Evolutionary conservation across 2,329 filamentous ascomycete genomes (phyloP).

Genomic region (Venturia carpophila): DNA sequence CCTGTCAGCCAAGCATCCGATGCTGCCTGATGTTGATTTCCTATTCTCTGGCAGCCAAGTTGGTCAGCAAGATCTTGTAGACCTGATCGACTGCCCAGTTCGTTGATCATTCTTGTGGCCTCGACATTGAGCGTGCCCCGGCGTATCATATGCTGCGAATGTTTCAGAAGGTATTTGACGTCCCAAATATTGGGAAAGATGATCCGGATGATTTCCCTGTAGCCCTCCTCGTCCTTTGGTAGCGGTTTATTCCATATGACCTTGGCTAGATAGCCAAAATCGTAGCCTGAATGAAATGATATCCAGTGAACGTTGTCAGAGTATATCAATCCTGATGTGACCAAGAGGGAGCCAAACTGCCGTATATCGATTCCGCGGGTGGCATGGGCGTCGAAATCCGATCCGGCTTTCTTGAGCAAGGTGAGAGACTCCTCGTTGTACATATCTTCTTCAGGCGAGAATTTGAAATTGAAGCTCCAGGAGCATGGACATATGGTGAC

Average conservation of each 20-base stretch:
- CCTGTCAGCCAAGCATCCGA: constrained; percentile 91
- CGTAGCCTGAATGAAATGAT: constrained; percentile 95
- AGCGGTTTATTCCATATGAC: constrained; percentile 75
- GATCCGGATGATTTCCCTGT: constrained; percentile 78
- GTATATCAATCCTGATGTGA: constrained; percentile 84
- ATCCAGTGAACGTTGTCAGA: constrained; percentile 90
- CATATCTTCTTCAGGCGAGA: constrained; percentile 92
- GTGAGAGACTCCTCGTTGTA: constrained; percentile 93
- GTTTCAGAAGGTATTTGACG: constrained; percentile 95
- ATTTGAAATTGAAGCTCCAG: constrained; percentile 99
- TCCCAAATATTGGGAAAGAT: constrained; percentile 94
- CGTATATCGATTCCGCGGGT: constrained; percentile 84
- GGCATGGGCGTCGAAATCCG: constrained; percentile 78
- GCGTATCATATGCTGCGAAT: constrained; percentile 58
- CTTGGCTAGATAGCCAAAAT: constrained; percentile 96
- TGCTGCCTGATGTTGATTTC: constrained; percentile 83
- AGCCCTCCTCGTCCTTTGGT: constrained; percentile 82
- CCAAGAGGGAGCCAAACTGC: constrained; percentile 81
- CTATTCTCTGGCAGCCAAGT: constrained; percentile 80
- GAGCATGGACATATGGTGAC: constrained; percentile 69
- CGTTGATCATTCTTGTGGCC: constrained; percentile 67
- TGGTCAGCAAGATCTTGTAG: constrained; percentile 91
- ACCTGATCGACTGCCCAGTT: constrained; percentile 83
- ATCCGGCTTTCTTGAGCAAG: constrained; percentile 82
- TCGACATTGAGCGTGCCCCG: constrained; percentile 17